These are phyloP conservation scores for Lactifluus pinguis DNA, from an alignment of 768 basidiomycete species.

Conservation along the genomic window DNA sequence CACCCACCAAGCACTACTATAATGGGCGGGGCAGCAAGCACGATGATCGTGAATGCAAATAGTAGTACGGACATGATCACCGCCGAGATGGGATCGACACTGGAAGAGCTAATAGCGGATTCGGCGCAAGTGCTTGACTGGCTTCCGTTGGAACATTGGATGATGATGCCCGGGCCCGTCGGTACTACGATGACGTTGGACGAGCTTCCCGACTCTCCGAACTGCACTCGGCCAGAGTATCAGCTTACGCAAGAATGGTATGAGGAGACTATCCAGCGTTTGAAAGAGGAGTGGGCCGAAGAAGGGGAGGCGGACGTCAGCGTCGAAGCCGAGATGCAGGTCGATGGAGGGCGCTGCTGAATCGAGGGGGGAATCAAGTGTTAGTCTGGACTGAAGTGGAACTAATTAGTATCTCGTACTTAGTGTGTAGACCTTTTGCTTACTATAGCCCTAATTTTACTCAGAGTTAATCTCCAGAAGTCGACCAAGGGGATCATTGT, in stretches of 20 bases:
- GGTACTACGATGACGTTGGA: not conserved
- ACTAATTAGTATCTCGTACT: too few species aligned
- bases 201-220: slow-evolving; percentile 1
- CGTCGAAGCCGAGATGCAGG: not conserved
- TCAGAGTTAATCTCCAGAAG: too few species aligned
- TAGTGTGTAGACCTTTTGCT: too few species aligned
- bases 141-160: not conserved
- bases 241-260: slow-evolving; percentile 14
- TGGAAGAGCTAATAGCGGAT: not conserved
- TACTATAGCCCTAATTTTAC: too few species aligned
- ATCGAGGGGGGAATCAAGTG: not conserved
- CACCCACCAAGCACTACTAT: not conserved
- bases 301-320: not conserved
- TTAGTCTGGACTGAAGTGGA: too few species aligned
- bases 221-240: not conserved
- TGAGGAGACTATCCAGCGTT: not conserved
- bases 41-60: not conserved
- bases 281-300: not conserved
- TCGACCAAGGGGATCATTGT: too few species aligned
- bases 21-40: not conserved
- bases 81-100: not conserved
- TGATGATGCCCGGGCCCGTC: too few species aligned
- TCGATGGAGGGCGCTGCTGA: not conserved
- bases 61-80: not conserved
- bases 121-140: not conserved